Conservation (phyloP, 2,329 filamentous ascomycete genomes). For the Canariomyces notabilis region DNA sequence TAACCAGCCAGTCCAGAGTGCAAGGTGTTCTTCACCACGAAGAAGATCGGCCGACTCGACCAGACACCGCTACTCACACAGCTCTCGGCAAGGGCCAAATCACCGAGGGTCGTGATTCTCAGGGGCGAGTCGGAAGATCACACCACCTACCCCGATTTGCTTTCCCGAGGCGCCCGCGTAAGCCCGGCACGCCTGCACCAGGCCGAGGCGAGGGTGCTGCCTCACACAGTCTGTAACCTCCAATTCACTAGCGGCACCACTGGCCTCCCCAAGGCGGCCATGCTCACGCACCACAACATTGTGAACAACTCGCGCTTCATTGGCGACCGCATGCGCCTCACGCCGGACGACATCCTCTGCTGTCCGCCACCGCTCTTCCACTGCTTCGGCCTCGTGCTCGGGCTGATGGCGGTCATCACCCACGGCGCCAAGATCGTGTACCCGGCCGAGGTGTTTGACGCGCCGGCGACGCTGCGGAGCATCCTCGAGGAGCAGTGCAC, state of each 20-base stretch:
- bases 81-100: constrained; percentile 42
- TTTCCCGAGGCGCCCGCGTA: constrained; percentile 46
- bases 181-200: constrained; percentile 47
- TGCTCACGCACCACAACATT: constrained; percentile 64
- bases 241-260: constrained; percentile 75
- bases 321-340: constrained; percentile 68
- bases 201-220: constrained; percentile 50
- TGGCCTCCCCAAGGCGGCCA: constrained; percentile 66
- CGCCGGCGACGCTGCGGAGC: constrained; percentile 58
- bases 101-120: constrained; percentile 55
- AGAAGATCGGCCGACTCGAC: constrained; percentile 60
- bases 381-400: constrained; percentile 77
- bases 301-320: constrained; percentile 66
- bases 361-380: constrained; percentile 83
- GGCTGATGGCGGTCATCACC: constrained; percentile 65
- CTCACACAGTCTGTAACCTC: constrained; percentile 66
- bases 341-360: constrained; percentile 63
- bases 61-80: constrained; percentile 55
- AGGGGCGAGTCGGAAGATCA: constrained; percentile 51
- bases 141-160: constrained; percentile 54
- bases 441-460: constrained; percentile 69
- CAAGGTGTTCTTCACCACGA: constrained; percentile 68
- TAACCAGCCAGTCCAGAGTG: constrained; percentile 46
- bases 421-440: constrained; percentile 74
- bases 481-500: constrained; percentile 65